Percentiles rank a stretch among this genome's conserved stretches.
Conservation (phyloP, 2,329 filamentous ascomycete species). For the Dothiorella sarmentorum region DNA sequence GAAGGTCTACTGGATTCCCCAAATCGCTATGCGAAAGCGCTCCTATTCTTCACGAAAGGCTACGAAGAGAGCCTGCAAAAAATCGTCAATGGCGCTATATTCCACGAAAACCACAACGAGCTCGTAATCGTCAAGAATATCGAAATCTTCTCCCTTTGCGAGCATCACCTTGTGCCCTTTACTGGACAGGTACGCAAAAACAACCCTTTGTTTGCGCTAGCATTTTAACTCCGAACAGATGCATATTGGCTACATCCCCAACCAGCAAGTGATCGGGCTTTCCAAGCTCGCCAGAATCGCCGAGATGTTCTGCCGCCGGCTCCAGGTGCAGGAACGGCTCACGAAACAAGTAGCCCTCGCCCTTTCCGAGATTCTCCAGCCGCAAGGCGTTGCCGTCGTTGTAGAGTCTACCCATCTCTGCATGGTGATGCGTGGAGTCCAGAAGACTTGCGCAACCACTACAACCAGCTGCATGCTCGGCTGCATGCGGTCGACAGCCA, state of each 20-base stretch:
- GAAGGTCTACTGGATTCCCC: conserved; percentile 66
- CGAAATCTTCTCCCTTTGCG: conserved; percentile 88
- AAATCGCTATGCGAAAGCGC: conserved; percentile 85
- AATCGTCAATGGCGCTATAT: conserved; percentile 89
- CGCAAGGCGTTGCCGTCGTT: conserved; percentile 91
- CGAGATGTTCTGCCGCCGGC: conserved; percentile 88
- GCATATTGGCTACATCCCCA: conserved; percentile 97
- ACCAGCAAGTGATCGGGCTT: conserved; percentile 84
- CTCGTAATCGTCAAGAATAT: conserved; percentile 98
- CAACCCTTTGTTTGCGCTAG: not conserved
- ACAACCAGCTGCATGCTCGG: conserved; percentile 98
- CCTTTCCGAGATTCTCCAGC: conserved; percentile 89
- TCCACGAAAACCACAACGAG: conserved; percentile 94
- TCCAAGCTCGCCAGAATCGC: conserved; percentile 94
- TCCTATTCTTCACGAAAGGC: conserved; percentile 93
- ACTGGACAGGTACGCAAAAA: conserved; percentile 72
- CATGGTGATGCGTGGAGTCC: conserved; percentile 98
- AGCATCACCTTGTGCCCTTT: conserved; percentile 96
- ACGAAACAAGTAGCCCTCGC: conserved; percentile 95
- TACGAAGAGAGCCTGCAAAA: conserved; percentile 92
- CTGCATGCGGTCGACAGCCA: conserved; percentile 85
- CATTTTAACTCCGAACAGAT: conserved; percentile 56
- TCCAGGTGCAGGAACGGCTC: conserved; percentile 93
- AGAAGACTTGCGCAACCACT: conserved; percentile 82
- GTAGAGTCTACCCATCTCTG: conserved; percentile 96